Conservation (phyloP, 768 basidiomycete species). For the Podaxis carcinomalis region DNA sequence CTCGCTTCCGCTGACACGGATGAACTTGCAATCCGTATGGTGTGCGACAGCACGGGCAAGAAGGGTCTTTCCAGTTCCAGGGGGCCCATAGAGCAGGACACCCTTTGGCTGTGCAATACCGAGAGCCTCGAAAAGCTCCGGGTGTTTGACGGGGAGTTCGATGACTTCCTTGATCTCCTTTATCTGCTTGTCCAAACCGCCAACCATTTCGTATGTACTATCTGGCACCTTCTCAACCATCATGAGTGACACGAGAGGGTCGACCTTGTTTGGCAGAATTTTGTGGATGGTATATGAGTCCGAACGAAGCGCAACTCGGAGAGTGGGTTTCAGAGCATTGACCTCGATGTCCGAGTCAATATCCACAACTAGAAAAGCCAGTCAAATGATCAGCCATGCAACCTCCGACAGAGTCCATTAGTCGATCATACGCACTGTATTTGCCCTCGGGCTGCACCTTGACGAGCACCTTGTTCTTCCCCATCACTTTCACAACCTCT, state of each 20-base stretch:
- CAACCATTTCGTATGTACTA: slow-evolving; percentile 99
- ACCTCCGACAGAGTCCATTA: neutral
- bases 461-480: slow-evolving; percentile 97
- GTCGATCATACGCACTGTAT: slow-evolving; percentile 71
- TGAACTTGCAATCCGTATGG: slow-evolving; percentile 97
- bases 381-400: neutral
- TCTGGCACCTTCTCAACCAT: slow-evolving; percentile 99
- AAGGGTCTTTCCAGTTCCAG: slow-evolving; percentile 95
- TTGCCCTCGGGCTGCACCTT: slow-evolving; percentile 99
- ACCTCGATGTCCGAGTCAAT: slow-evolving; percentile 86
- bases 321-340: slow-evolving; percentile 70
- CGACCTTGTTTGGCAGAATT: slow-evolving; percentile 95
- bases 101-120: slow-evolving; percentile 98
- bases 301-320: slow-evolving; percentile 93
- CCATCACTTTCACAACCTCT: slow-evolving; percentile 98
- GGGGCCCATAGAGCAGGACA: slow-evolving; percentile 92
- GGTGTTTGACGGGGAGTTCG: slow-evolving; percentile 95
- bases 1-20: slow-evolving; percentile 91
- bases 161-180: slow-evolving; percentile 98
- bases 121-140: slow-evolving; percentile 92
- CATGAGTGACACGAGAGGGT: slow-evolving; percentile 97
- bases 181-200: slow-evolving; percentile 97
- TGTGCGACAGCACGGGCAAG: slow-evolving; percentile 95
- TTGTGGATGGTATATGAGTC: slow-evolving; percentile 97
- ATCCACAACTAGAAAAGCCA: slow-evolving; percentile 71